These are phyloP conservation scores for Pseudonitzschia multistriata DNA, from an alignment of 108 stramenopile species.

Conservation along the genomic window DNA sequence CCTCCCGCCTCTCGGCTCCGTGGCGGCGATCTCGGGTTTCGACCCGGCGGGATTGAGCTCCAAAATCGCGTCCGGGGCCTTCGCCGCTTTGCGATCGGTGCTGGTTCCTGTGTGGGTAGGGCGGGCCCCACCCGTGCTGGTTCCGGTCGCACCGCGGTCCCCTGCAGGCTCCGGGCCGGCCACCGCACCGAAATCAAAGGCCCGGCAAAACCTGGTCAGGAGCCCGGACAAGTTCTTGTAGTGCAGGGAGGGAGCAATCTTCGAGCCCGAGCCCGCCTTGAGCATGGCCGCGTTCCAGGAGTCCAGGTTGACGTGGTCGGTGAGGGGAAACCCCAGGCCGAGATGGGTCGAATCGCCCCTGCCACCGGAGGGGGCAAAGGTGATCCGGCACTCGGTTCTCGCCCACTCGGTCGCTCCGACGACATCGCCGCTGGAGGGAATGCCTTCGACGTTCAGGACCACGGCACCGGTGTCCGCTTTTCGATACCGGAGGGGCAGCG, in stretches of 20 bases:
- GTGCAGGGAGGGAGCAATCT: constrained; percentile 58
- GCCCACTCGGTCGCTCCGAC: neutral
- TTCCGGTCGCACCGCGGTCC: neutral
- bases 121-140: constrained; percentile 17
- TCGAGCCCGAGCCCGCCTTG: neutral
- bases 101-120: neutral
- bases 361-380: constrained; percentile 27
- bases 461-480: constrained; percentile 45
- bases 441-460: constrained; percentile 32
- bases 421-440: neutral
- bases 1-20: neutral
- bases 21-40: constrained; percentile 1
- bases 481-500: constrained; percentile 43
- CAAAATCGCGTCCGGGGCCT: neutral
- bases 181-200: constrained; percentile 54
- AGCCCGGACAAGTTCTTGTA: constrained; percentile 59
- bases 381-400: constrained; percentile 13
- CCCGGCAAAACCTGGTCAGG: constrained; percentile 44
- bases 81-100: neutral
- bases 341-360: constrained; percentile 37
- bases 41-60: constrained; percentile 2
- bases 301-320: constrained; percentile 65
- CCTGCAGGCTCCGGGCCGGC: neutral
- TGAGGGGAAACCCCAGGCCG: constrained; percentile 39
- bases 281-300: constrained; percentile 49